Evolutionary conservation across 768 basidiomycete genomes (phyloP).

Genomic region (Steccherinum ochraceum): DNA sequence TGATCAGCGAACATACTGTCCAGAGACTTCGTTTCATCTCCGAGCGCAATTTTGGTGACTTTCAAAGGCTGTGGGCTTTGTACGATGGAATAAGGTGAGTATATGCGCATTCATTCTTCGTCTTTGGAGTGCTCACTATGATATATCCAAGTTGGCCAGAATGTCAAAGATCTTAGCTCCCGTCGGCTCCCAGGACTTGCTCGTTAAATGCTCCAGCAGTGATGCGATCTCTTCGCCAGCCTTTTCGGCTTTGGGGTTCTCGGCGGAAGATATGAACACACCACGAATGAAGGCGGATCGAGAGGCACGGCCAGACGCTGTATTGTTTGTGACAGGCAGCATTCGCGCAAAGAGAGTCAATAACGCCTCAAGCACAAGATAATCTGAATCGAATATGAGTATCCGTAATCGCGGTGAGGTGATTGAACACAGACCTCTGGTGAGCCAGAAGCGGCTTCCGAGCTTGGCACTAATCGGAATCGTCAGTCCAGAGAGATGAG

Average conservation of each 20-base stretch:
- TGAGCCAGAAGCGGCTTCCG: constrained; percentile 41
- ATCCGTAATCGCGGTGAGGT: neutral
- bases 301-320: constrained; percentile 26
- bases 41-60: constrained; percentile 32
- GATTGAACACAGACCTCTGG: constrained; percentile 32
- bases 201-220: constrained; percentile 35
- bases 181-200: constrained; percentile 48
- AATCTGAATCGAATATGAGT: constrained; percentile 34
- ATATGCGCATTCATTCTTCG: neutral
- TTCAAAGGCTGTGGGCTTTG: constrained; percentile 57
- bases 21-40: constrained; percentile 29
- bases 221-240: constrained; percentile 32
- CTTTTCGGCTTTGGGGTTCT: constrained; percentile 29
- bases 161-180: constrained; percentile 39
- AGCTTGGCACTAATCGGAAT: constrained; percentile 24
- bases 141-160: constrained; percentile 38
- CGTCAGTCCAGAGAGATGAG: too few relatives aligned
- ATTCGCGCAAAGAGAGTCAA: constrained; percentile 51
- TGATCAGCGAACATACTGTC: constrained; percentile 50
- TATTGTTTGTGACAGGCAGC: constrained; percentile 38
- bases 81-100: neutral
- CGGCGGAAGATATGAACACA: constrained; percentile 31
- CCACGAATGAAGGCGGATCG: constrained; percentile 44
- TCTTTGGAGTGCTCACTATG: constrained; percentile 37
- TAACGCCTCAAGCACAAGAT: constrained; percentile 49